Evolutionary conservation across 2,329 filamentous ascomycete genomes (phyloP), one percentile per base, ranked within the genome.

Genomic region (Sporothrix sp.): DNA sequence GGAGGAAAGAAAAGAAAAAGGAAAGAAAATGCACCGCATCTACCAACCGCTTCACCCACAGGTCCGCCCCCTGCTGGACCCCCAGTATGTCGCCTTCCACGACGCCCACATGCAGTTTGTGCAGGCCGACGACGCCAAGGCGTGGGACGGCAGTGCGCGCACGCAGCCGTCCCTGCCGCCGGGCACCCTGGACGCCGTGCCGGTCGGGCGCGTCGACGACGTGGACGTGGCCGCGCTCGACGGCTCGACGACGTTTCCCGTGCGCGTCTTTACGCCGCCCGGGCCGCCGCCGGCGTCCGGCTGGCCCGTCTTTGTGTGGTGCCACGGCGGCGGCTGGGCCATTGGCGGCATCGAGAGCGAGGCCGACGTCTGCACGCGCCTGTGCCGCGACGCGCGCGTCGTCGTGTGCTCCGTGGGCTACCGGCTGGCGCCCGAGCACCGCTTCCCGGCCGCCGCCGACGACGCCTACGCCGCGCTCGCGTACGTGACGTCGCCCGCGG

Each of bases 291-390:
- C 62, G 7, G 48, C 49, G 0, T 13, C 52, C 6, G 65, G 63
- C 2, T 68, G 65, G 66, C 66, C 67, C 2, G 58, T 60, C 5
- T 58, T 68, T n/a, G 48, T 69, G 8, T 69, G 66, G 67, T 64
- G 63, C 21, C 67, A 69, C 39, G 67, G 67, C 20, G 67, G 67
- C 5, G 67, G 66, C 3, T 69, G 66, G 66, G 66, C 63, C 4
- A 59, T 66, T 47, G 67, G 67, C 1, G 62, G 61, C 3, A 45
- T 67, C 6, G 58, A 59, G 7, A 66, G 59, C 47, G 65, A 66
- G 8, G 63, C 61, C 9, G 65, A 63, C 30, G 62, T 68, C 33
- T 62, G 62, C 39, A 63, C 61, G 4, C 59, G 60, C 44, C 52
- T 63, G 8, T 68, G 65, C 44, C 50, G 61, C 40, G 46, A 33